These are phyloP conservation scores for Drosera capensis DNA, from an alignment of 148 eudicot species.

Conservation along the genomic window DNA sequence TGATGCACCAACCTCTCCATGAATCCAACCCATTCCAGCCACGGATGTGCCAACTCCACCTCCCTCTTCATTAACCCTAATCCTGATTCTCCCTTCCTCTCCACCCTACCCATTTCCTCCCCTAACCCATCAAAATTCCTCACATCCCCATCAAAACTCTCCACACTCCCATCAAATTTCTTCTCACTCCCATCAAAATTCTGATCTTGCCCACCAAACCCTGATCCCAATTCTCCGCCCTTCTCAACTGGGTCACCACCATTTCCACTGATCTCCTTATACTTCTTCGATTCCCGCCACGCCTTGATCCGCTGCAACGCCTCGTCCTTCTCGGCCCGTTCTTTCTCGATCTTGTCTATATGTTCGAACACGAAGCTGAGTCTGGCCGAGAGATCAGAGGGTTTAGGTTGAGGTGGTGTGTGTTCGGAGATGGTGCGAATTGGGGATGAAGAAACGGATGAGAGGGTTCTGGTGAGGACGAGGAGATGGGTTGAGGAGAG, in stretches of 20 bases:
- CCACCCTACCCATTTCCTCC: slow-evolving; percentile 9
- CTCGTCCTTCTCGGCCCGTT: slow-evolving; percentile 57
- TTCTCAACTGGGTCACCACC: not conserved
- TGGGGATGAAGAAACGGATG: slow-evolving; percentile 11
- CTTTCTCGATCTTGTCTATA: slow-evolving; percentile 67
- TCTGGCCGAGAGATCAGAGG: slow-evolving; percentile 61
- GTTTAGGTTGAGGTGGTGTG: slow-evolving; percentile 23
- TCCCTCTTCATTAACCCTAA: slow-evolving; percentile 17
- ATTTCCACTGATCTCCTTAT: not conserved
- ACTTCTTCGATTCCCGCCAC: slow-evolving; percentile 70
- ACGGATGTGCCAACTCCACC: slow-evolving; percentile 70
- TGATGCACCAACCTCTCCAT: slow-evolving; percentile 85
- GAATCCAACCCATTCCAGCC: slow-evolving; percentile 87
- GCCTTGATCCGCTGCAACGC: slow-evolving; percentile 72
- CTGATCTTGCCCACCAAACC: slow-evolving; percentile 5
- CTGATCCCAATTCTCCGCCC: slow-evolving; percentile 1
- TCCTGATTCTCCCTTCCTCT: too few species aligned
- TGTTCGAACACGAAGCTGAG: slow-evolving; percentile 91
- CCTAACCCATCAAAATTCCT: not conserved
- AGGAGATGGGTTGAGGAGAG: slow-evolving; percentile 8
- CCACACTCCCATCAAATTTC: not conserved
- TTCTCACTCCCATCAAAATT: not conserved
- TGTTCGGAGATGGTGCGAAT: slow-evolving; percentile 1
- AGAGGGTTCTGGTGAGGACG: slow-evolving; percentile 12
- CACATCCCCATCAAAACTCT: not conserved